Base-by-base conservation (phyloP, 2,329 filamentous ascomycete species). In the Clarireedia paspali region DNA sequence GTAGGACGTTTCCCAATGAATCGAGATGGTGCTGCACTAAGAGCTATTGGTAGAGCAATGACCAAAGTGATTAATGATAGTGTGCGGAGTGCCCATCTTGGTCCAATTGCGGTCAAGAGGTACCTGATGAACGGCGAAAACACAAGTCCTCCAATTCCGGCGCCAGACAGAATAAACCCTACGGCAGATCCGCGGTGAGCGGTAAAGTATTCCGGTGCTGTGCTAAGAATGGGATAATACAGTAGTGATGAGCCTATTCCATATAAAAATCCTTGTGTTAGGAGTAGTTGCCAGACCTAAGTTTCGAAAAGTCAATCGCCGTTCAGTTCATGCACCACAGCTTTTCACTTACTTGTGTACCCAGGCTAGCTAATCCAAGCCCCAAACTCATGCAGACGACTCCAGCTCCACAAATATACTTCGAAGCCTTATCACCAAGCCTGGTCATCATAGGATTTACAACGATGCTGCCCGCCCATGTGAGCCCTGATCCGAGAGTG, bases 151-250 rank as follows among this genome's bases (percentile, higher is more conserved):
- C 74, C 75, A 4, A 70, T 60, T 9, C 74, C 74, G 38, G 72
- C 71, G 17, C 74, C 75, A 0, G 71, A 70, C 17, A 75, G 63
- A 23, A 75, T 73, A 50, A 77, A 70, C 0, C 74, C 74, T 68
- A 77, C 73, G 2, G 75, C 74, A 5, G 71, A 72, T 2, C 75
- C 76, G 6, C 74, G 71, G 57, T 75, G 73, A n/a, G 67, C 69
- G 36, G 68, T 71, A 58, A 78, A 79, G 60, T 77, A 79, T 62
- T 78, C 76, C 0, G 76, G 75, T 9, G 75, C 73, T 3, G 75
- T 73, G 14, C 70, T 71, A 3, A 77, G 63, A 27, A 78, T 67
- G 0, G 74, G 74, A 12, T 66, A 70, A 55, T 75, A 77, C 15
- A 71, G 64, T 6, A 76, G 56, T 0, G 68, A 69, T 6, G 72